Evolutionary conservation across 805 yeast genomes (phyloP).

Genomic region (Saccharomycopsis guyanensis): DNA sequence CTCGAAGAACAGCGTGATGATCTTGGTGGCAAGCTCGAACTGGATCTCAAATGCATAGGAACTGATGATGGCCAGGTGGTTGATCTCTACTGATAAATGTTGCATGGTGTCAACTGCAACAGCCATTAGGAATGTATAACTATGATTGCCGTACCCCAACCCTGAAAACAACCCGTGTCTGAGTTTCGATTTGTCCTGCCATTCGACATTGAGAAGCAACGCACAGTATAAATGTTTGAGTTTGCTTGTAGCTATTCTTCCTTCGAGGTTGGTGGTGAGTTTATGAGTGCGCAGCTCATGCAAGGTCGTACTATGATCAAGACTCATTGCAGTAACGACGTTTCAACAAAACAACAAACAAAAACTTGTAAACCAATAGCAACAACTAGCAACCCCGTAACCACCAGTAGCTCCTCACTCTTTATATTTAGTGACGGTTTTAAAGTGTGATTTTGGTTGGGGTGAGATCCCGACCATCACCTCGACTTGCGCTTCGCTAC

Average conservation of each 20-base stretch:
- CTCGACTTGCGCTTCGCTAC: too few relatives aligned
- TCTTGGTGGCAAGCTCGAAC: constrained; percentile 37
- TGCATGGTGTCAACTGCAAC: constrained; percentile 49
- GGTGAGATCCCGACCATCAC: too few relatives aligned
- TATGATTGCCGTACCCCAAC: constrained; percentile 29
- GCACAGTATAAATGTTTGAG: constrained; percentile 16
- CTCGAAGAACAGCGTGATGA: constrained; percentile 45
- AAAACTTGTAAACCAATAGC: too few relatives aligned
- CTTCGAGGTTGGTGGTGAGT: not conserved
- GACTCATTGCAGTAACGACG: too few relatives aligned
- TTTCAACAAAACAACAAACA: too few relatives aligned
- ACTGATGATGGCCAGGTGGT: constrained; percentile 43
- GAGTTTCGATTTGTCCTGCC: constrained; percentile 1
- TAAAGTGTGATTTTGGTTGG: too few relatives aligned
- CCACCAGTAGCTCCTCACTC: too few relatives aligned
- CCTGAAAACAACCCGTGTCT: too few relatives aligned
- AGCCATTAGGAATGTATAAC: constrained; percentile 45
- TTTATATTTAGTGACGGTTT: too few relatives aligned
- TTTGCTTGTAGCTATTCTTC: constrained; percentile 1
- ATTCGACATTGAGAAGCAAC: constrained; percentile 13
- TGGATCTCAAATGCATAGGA: constrained; percentile 48
- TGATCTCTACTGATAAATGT: constrained; percentile 39
- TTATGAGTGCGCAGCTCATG: not conserved
- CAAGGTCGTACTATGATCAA: not conserved
- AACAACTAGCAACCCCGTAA: too few relatives aligned